Evolutionary conservation across 2,329 filamentous ascomycete species (phyloP), one percentile per base, ranked within the genome.

Genomic region (Phaeophleospora eucalypticola): DNA sequence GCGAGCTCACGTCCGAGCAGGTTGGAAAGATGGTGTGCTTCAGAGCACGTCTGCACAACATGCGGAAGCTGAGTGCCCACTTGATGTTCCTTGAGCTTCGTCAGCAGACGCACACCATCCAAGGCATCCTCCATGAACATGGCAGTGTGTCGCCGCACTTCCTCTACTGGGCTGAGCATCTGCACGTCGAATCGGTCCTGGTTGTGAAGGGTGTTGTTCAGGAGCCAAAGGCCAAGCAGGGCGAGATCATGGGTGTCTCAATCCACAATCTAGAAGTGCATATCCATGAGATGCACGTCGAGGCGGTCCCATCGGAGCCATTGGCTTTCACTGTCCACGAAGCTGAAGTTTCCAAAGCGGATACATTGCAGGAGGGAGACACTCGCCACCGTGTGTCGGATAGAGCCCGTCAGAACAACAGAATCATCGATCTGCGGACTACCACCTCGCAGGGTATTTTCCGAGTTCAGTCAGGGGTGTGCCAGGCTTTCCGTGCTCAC

Each of bases 41-140:
- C 69, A 80, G 81, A 34, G 85, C 84, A 29, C 78, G 87, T 27
- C 73, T 93, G 16, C 86, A 91, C 66, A 87, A 89, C 46, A 77
- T 93, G 48, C 82, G 90, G 38, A 84, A 85, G 58, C 79, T 95
- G 71, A 91, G 88, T 63, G 79, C 87, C 58, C 84, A 86, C 57
- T 75, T 95, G 27, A 87, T 89, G 59, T 95, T 95, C 67, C 72
- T 95, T 36, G 79, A 95, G 48, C 85, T 95, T 63, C 84, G 90
- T 45, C 88, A 95, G 68, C 86, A 90, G 69, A 82, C 86, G 10
- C 77, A 80, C 55, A 93, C 89, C 18, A 81, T 95, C 42, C 90
- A 96, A 67, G 89, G 88, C 52, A 87, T 95, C 2, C 73, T 96
- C 34, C 73, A 81, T 50, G 73, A 78, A 55, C 72, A 82, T 54